phyloP scores from a whole-genome alignment of 2,329 filamentous ascomycete genomes.

The Exutisphaerella laricina region DNA sequence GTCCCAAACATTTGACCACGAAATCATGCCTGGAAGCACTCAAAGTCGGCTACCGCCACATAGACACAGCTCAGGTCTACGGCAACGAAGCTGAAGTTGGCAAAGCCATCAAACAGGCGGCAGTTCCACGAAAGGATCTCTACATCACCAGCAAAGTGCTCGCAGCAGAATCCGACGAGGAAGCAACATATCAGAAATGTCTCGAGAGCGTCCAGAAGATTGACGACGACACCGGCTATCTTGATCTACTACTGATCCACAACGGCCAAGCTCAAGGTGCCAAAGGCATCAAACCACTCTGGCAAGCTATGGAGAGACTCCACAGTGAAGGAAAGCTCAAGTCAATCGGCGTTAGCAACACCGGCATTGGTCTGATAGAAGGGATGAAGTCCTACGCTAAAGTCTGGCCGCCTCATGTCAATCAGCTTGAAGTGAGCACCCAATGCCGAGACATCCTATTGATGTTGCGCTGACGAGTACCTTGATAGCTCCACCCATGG shows the following conservation, averaged over 20 bases:
- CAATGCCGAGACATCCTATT: neutral
- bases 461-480: conserved; percentile 7
- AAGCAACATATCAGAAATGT: conserved; percentile 55
- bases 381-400: conserved; percentile 62
- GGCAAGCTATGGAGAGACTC: conserved; percentile 60
- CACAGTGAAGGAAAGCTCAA: conserved; percentile 55
- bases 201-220: conserved; percentile 60
- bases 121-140: conserved; percentile 53
- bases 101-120: conserved; percentile 54
- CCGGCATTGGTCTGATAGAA: conserved; percentile 61
- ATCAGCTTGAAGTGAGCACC: conserved; percentile 65
- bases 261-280: conserved; percentile 51
- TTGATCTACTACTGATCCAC: conserved; percentile 68
- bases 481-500: conserved; percentile 63
- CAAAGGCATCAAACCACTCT: conserved; percentile 55
- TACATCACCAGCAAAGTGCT: conserved; percentile 70
- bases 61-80: conserved; percentile 66
- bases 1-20: conserved; percentile 42
- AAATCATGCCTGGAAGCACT: conserved; percentile 56
- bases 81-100: conserved; percentile 64
- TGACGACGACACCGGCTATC: conserved; percentile 54
- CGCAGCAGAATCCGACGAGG: conserved; percentile 47
- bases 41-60: conserved; percentile 55
- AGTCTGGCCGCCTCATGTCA: conserved; percentile 64
- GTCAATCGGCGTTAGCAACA: conserved; percentile 70